Evolutionary conservation across 345 rosid species (phyloP).

Genomic region (Excoecaria agallocha): DNA sequence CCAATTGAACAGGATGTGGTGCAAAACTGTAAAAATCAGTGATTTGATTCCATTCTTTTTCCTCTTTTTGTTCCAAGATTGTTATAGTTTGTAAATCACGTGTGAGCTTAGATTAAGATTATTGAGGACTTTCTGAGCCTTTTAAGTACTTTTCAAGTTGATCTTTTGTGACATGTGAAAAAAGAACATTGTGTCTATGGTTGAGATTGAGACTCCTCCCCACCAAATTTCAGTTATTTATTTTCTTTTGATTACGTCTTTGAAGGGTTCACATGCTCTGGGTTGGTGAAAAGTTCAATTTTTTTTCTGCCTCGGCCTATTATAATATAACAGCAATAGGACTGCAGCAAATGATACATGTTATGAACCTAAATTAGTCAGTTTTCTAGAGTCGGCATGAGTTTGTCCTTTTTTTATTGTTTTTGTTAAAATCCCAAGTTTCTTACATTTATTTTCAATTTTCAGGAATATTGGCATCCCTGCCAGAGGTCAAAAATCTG

Average conservation of each 20-base stretch:
- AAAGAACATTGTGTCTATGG: neutral
- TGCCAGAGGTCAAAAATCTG: slow-evolving; percentile 67
- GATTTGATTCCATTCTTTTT: neutral
- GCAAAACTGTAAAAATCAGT: neutral
- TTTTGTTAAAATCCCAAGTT: neutral
- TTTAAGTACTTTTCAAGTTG: neutral
- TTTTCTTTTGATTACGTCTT: too few species aligned
- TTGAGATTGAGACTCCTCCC: neutral
- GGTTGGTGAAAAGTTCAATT: neutral
- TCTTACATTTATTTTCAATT: neutral
- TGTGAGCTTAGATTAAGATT: neutral
- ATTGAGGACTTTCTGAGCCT: neutral
- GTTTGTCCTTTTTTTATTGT: neutral
- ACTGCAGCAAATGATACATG: neutral
- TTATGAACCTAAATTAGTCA: neutral
- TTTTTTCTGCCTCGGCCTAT: neutral
- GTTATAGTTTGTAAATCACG: neutral
- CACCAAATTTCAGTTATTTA: too few species aligned
- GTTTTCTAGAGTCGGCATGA: neutral
- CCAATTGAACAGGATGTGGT: neutral
- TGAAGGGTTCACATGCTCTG: neutral
- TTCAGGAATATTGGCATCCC: slow-evolving; percentile 71
- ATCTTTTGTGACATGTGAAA: neutral
- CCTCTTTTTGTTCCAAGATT: neutral
- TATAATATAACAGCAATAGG: neutral